Evolutionary conservation across 2,329 filamentous ascomycete genomes (phyloP), one percentile per base, ranked within the genome.

Genomic region (Plenodomus tracheiphilus): DNA sequence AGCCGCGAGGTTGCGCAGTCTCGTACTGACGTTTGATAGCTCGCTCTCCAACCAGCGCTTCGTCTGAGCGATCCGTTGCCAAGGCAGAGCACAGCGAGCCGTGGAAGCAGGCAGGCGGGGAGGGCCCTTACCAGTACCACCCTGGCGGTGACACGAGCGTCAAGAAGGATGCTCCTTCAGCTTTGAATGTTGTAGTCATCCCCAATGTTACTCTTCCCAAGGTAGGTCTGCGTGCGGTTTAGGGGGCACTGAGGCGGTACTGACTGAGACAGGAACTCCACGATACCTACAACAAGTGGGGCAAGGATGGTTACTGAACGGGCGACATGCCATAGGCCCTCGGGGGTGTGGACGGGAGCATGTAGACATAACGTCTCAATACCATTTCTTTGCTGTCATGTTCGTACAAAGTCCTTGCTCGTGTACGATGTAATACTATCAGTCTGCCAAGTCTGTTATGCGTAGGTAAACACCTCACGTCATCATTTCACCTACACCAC

Each of bases 271-370:
- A 95, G 90, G 83, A 87, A 68, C 85, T 97, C 59, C 94, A 99
- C 79, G 94, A 99, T 66, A 88, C 88, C 80, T 97, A 88, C 85
- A 99, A 99, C 89, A 99, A 99, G 83, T 97, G 90, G 85, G 94
- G 94, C 76, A 97, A 97, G 85, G 94, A 97, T 64, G 92, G 91
- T 64, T 97, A 88, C 78, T 73, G 65, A 54, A 40, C 42, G 32
- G 21, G n/a, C 15, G 9, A 32, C 21, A 38, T 36, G 34, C 19
- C 21, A 41, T 20, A 21, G 18, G 45, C n/a, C 32, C 25, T 18
- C 32, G 9, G 28, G 13, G n/a, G n/a, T n/a, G 16, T 41, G 21
- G 16, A 8, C 18, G 18, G 22, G 19, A n/a, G 8, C 17, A 39
- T 20, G 21, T n/a, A 39, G 17, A 39, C 15, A 58, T 47, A 55